Base-by-base conservation (phyloP, 257 asterid species). In the Solanum chiquidenum region DNA sequence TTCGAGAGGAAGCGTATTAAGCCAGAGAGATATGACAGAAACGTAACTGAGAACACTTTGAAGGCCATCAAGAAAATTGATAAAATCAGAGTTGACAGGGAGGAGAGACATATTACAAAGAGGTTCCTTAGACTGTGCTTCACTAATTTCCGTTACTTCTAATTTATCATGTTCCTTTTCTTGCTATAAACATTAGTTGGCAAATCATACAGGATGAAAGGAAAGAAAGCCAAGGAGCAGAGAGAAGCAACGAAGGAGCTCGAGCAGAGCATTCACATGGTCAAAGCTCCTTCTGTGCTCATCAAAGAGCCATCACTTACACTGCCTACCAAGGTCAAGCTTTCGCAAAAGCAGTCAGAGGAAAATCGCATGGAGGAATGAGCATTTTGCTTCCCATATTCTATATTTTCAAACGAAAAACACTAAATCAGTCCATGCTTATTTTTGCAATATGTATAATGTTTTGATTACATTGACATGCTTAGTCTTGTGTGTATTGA, bases 11-110 rank as follows among this genome's bases (percentile, higher is more conserved):
- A 95, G 89, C 85, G 98, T 33, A 94, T 94, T 76, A 93, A 98
- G 92, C 98, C 98, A 2, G 96, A 94, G 91, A 92, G 98, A 89
- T 94, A 95, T 33, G 98, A 96, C 90, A 92, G 98, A 90, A 96
- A 92, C 75, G 88, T 94, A 29, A 91, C 93, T 3, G 98, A 92
- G 91, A 80, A 93, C 89, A 93, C 96, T 38, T 94, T 96, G 85
- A 94, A 87, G 89, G 98, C 98, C 89, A 96, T 95, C 35, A 93
- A 94, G 52, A 44, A 44, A 44, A 12, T 44, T 12, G 16, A 44
- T 44, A 44, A 44, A 44, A 44, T 44, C 52, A 44, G 52, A 44
- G 52, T 44, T 12, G 52, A 44, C 52, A 44, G 16, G 52, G 52
- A 44, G 52, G 52, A 44, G 52, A 44, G 52, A 44, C 52, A 44